Base-by-base conservation (phyloP, 805 yeast genomes). In the Komagataella populi region DNA sequence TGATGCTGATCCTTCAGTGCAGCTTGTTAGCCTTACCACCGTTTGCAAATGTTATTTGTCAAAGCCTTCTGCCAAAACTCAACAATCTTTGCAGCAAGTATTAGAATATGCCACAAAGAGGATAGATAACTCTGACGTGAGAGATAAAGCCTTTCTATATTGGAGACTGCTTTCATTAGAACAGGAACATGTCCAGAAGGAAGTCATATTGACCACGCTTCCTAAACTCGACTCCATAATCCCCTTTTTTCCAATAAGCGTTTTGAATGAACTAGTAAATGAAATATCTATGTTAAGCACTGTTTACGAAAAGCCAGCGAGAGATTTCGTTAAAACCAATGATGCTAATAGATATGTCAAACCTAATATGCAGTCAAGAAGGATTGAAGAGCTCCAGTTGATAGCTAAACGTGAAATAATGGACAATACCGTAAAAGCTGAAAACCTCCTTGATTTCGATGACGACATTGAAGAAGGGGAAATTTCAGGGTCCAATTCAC, bases 211-310 rank as follows among this genome's bases (percentile, higher is more conserved):
- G 53, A 72, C 80, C 8, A 77, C 76, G 54, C 69, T 86, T 52
- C 95, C 96, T 10, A 77, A 80, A 7, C 78, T 93, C 53, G 76
- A 79, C 47, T 76, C 87, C 2, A 83, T 89, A 1, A 78, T 90
- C 30, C 83, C 88, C 46, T 66, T 73, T 17, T 83, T 90, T 59
- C 81, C 87, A 45, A 83, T 87, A 0, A 73, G 71, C 20, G 71
- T 88, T 4, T 73, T 90, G 52, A 78, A 81, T 46, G 83, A 80
- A 55, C 72, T 93, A 49, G 61, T 91, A 30, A 63, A 70, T n/a
- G 96, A 91, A 62, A 68, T 91, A 52, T 82, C 95, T 2, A 84
- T 93, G 6, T 74, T 93, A 55, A 83, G 96, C 44, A 87, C 97
- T 0, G 93, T 93, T 2, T 87, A 87, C 61, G 95, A 85, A 66